Percentiles rank a stretch among this genome's conserved stretches.
These are phyloP conservation scores for Cyanidium caldarium DNA, from an alignment of 23 red algal species.

Conservation along the genomic window DNA sequence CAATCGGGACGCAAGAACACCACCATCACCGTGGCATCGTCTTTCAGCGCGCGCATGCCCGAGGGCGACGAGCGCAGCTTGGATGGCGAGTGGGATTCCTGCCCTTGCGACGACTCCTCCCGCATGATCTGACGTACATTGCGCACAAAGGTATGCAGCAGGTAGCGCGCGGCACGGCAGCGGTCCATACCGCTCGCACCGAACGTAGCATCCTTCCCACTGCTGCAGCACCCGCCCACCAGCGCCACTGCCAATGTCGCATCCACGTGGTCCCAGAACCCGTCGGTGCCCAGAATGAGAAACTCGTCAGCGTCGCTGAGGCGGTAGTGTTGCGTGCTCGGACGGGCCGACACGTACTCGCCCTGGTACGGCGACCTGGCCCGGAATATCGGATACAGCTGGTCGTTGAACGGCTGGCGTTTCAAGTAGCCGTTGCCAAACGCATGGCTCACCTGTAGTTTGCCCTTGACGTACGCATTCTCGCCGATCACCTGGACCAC, in stretches of 20 bases:
- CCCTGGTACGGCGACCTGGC: not conserved
- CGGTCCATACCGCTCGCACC: too few species aligned
- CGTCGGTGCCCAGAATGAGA: constrained; percentile 1
- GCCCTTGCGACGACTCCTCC: too few species aligned
- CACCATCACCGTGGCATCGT: too few species aligned
- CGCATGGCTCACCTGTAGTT: not conserved
- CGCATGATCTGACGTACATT: too few species aligned
- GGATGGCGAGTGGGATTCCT: too few species aligned
- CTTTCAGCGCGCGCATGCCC: too few species aligned
- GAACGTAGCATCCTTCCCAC: too few species aligned
- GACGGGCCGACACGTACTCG: not conserved
- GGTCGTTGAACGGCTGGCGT: not conserved
- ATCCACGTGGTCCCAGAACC: not conserved
- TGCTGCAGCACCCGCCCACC: too few species aligned
- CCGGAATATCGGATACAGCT: not conserved
- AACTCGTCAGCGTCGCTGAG: not conserved
- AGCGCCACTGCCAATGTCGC: not conserved
- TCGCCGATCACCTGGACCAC: not conserved
- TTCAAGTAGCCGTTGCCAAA: constrained; percentile 5
- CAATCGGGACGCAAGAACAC: too few species aligned
- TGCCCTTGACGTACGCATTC: not conserved
- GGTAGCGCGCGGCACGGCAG: too few species aligned
- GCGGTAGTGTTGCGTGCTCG: not conserved
- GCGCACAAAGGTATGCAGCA: too few species aligned
- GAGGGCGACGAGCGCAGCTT: too few species aligned